Evolutionary conservation across 345 rosid genomes (phyloP), one percentile per base, ranked within the genome.

Genomic region (Nephelium lappaceum): DNA sequence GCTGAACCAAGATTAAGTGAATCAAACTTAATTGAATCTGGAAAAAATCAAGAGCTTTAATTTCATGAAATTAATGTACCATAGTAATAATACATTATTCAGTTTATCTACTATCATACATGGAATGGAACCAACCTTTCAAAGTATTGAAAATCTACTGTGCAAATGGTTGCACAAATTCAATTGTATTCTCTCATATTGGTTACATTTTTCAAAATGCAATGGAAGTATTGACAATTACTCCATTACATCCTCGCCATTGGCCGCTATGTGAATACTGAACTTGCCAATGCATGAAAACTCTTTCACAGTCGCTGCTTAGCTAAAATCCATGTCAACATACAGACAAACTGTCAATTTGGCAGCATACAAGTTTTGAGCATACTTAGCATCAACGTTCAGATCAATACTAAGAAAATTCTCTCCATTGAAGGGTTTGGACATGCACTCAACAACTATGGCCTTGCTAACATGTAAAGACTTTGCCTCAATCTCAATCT

Each of bases 361-460:
- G n/a, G n/a, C n/a, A n/a, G n/a, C n/a, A n/a, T n/a, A n/a, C n/a
- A n/a, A n/a, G n/a, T n/a, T n/a, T n/a, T n/a, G n/a, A n/a, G n/a
- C n/a, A n/a, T n/a, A n/a, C n/a, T n/a, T n/a, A n/a, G n/a, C n/a
- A n/a, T n/a, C n/a, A n/a, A n/a, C n/a, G n/a, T n/a, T n/a, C n/a
- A n/a, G n/a, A n/a, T n/a, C n/a, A n/a, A n/a, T n/a, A n/a, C n/a
- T n/a, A n/a, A n/a, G n/a, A n/a, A n/a, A n/a, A n/a, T n/a, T n/a
- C n/a, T n/a, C n/a, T n/a, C n/a, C n/a, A n/a, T 87, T 74, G 38
- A 96, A 96, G 76, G 98, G 99, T 70, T 86, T 92, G 38, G 93
- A 81, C 97, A 96, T 96, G 87, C 99, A 96, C 49, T 91, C 87
- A 36, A 94, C 92, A 43, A 94, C 98, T 73, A 94, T 90, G 64